Conservation (phyloP, 2,329 filamentous ascomycete species). For the Ceratocystis lukuohia region DNA sequence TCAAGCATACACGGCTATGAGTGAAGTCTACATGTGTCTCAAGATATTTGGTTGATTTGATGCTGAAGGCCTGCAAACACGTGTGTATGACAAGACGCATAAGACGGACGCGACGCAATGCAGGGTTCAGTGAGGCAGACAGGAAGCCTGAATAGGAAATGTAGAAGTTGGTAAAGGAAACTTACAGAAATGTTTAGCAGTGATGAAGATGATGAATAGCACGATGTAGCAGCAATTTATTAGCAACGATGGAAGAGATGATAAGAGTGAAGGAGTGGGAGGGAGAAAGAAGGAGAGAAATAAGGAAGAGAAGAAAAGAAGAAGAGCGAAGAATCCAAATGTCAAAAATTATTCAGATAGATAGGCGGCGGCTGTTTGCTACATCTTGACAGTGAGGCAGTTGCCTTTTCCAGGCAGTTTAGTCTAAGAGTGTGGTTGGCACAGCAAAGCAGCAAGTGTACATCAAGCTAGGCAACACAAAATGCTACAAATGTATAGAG, state of each 20-base stretch:
- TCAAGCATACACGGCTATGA: neutral
- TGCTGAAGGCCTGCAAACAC: neutral
- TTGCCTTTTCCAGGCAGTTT: conserved; percentile 1
- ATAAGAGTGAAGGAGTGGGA: neutral
- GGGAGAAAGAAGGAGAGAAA: neutral
- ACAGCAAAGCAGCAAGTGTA: neutral
- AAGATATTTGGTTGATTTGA: neutral
- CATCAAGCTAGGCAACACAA: neutral
- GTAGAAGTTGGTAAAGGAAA: neutral
- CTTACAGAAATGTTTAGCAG: neutral
- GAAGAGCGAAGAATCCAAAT: neutral
- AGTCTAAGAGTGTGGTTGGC: neutral
- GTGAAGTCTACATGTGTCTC: neutral
- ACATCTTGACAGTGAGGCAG: neutral
- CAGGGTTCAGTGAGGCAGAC: neutral
- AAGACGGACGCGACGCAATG: neutral
- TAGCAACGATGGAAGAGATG: neutral
- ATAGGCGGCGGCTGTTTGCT: neutral
- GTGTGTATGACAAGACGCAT: conserved; percentile 1
- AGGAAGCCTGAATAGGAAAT: neutral
- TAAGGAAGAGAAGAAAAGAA: neutral
- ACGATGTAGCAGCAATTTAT: neutral
- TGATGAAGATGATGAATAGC: neutral
- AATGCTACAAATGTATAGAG: neutral
- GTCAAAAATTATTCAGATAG: neutral